Conservation (phyloP, 306 rosid species). For the Cucurbita maxima region DNA sequence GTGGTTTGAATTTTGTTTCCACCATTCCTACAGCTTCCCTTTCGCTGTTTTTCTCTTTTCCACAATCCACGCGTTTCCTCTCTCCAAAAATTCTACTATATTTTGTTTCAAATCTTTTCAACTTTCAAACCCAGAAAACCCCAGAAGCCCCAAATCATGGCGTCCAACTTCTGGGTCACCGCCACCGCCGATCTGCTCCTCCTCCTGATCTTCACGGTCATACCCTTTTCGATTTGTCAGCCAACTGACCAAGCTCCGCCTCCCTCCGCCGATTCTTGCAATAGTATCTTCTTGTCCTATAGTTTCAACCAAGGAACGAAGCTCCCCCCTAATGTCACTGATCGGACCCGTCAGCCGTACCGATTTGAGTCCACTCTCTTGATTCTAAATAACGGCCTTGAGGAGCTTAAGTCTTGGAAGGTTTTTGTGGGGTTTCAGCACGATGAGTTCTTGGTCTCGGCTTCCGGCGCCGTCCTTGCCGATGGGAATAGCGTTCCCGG, state of each 20-base stretch:
- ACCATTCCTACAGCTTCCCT: conserved; percentile 17
- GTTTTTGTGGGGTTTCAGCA: conserved; percentile 72
- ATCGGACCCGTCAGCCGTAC: conserved; percentile 32
- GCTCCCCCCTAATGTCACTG: conserved; percentile 42
- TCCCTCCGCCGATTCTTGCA: conserved; percentile 34
- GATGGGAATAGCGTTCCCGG: conserved; percentile 53
- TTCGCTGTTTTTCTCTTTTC: background rate
- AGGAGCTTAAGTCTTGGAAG: conserved; percentile 70
- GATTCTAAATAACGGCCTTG: conserved; percentile 64
- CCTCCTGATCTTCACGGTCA: background rate
- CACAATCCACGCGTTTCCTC: background rate
- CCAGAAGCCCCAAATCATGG: conserved; percentile 7
- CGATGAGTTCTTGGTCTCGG: conserved; percentile 54
- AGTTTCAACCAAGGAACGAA: conserved; percentile 24
- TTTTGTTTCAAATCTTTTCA: background rate
- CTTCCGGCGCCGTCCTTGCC: conserved; percentile 43
- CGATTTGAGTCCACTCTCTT: conserved; percentile 63
- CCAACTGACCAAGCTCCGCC: conserved; percentile 18
- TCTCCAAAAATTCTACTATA: conserved; percentile 1
- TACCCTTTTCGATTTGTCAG: conserved; percentile 18
- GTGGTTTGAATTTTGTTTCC: background rate
- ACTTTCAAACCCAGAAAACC: background rate
- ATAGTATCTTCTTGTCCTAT: conserved; percentile 56
- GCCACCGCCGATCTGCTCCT: conserved; percentile 8
- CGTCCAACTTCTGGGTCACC: background rate